Evolutionary conservation across 2,329 filamentous ascomycete species (phyloP).

Genomic region (Paracorniculantispora psalliotae): DNA sequence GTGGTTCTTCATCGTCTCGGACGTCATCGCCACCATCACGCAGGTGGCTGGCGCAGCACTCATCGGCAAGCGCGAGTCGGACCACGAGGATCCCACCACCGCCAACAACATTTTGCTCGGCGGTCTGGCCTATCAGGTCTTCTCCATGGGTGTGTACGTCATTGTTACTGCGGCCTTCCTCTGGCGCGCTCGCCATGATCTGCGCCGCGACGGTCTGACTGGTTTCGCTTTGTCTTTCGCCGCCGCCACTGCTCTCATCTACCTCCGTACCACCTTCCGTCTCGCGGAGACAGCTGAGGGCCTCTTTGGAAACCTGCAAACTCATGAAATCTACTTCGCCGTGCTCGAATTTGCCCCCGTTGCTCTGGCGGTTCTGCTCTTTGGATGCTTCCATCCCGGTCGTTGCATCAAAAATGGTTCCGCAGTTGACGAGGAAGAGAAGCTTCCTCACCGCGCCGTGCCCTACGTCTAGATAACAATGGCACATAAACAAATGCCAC

Average conservation of each 20-base stretch:
- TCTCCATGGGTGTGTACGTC: conserved; percentile 45
- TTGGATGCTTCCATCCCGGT: conserved; percentile 42
- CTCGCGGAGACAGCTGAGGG: conserved; percentile 51
- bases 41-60: conserved; percentile 51
- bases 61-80: conserved; percentile 45
- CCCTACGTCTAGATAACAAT: not conserved
- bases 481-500: not conserved
- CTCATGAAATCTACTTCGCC: conserved; percentile 49
- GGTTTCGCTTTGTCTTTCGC: conserved; percentile 39
- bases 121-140: conserved; percentile 50
- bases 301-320: conserved; percentile 38
- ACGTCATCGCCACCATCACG: conserved; percentile 47
- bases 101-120: conserved; percentile 52
- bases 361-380: conserved; percentile 42
- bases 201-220: conserved; percentile 26
- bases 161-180: conserved; percentile 38
- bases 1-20: conserved; percentile 49
- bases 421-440: not conserved
- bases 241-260: conserved; percentile 43
- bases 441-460: not conserved
- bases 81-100: conserved; percentile 43
- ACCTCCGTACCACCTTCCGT: conserved; percentile 48
- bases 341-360: conserved; percentile 51
- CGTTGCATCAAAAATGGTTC: conserved; percentile 22
- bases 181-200: conserved; percentile 28